These are phyloP conservation scores for Patellifolia procumbens DNA, from an alignment of 179 eudicot species.

Conservation along the genomic window DNA sequence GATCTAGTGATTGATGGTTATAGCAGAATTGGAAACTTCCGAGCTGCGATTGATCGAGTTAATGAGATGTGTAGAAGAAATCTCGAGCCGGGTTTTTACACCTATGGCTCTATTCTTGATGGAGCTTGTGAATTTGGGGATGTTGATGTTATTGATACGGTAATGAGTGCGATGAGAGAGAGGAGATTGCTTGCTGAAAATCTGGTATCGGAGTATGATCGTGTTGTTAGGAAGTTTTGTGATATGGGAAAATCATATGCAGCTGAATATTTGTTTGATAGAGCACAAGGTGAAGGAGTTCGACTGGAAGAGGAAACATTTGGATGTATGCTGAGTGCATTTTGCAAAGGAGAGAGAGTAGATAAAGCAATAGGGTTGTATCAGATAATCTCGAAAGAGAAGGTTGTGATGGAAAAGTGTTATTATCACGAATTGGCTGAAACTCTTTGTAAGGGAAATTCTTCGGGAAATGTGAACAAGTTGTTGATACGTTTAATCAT, in stretches of 20 bases:
- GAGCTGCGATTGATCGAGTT: slow-evolving; percentile 51
- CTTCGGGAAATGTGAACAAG: slow-evolving; percentile 40
- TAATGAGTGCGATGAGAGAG: slow-evolving; percentile 47
- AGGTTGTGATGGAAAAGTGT: slow-evolving; percentile 35
- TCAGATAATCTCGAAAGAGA: slow-evolving; percentile 32
- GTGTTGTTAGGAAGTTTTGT: slow-evolving; percentile 56
- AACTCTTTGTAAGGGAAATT: slow-evolving; percentile 52
- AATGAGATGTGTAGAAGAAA: slow-evolving; percentile 46
- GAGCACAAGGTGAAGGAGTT: slow-evolving; percentile 44
- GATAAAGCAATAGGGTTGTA: slow-evolving; percentile 55
- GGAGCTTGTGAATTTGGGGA: slow-evolving; percentile 64
- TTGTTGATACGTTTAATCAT: slow-evolving; percentile 51
- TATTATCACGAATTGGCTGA: slow-evolving; percentile 47
- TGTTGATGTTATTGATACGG: slow-evolving; percentile 36
- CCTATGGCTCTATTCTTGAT: slow-evolving; percentile 75
- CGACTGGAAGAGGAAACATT: slow-evolving; percentile 45
- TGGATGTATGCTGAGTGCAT: slow-evolving; percentile 57
- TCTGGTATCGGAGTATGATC: slow-evolving; percentile 42
- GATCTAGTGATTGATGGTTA: slow-evolving; percentile 56
- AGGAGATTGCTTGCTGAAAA: slow-evolving; percentile 42
- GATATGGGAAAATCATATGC: slow-evolving; percentile 65
- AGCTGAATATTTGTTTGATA: slow-evolving; percentile 50
- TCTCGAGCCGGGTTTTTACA: slow-evolving; percentile 53
- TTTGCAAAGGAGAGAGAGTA: slow-evolving; percentile 48
- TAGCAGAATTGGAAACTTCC: slow-evolving; percentile 60